Evolutionary conservation across 148 eudicot genomes (phyloP).

Genomic region (Chenopodium berlandieri): DNA sequence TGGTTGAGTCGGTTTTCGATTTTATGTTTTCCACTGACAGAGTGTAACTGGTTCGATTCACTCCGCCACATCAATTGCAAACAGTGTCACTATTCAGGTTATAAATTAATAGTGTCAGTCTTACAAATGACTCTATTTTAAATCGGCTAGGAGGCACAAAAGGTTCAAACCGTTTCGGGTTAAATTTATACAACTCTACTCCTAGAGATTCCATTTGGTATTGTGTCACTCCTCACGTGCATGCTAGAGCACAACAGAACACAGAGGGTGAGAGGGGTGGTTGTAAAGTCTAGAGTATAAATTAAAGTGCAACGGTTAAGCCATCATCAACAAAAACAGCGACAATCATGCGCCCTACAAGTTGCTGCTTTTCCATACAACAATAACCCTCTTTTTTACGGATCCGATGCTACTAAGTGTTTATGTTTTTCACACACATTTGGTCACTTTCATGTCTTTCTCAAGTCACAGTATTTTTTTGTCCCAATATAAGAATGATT

Average conservation of each 20-base stretch:
- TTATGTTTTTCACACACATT: neutral
- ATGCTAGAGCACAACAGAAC: neutral
- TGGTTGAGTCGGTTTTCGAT: no score
- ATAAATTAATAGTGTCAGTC: no score
- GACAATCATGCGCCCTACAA: conserved; percentile 14
- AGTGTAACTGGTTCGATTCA: no score
- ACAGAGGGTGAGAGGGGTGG: neutral
- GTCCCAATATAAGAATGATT: neutral
- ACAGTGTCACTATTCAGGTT: no score
- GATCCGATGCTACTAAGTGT: conserved; percentile 10
- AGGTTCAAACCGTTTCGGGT: no score
- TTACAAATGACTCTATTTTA: no score
- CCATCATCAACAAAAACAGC: neutral
- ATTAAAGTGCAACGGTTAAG: neutral
- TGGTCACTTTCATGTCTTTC: neutral
- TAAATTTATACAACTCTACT: no score
- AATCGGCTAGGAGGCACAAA: no score
- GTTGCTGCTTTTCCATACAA: neutral
- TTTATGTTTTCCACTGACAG: no score
- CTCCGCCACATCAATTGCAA: no score
- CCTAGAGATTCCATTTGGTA: neutral
- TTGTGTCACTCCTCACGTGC: neutral
- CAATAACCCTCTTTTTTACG: conserved; percentile 8
- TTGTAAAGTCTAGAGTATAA: conserved; percentile 3
- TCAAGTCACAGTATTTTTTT: neutral